These are phyloP conservation scores for Xylaria scruposa DNA, from an alignment of 495 filamentous ascomycete genomes.

Conservation along the genomic window DNA sequence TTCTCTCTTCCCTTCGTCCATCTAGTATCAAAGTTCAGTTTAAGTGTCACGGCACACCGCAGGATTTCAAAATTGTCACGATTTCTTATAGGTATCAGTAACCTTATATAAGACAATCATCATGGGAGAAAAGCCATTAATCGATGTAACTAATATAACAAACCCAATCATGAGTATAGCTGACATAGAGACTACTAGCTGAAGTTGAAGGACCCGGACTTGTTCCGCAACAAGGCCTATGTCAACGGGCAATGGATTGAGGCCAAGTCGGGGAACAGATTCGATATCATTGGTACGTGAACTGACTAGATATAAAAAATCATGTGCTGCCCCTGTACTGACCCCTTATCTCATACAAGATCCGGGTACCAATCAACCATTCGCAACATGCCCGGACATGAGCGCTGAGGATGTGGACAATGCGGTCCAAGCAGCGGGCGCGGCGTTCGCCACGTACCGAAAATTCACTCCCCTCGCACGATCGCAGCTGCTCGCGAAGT, in stretches of 20 bases:
- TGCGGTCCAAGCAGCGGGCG: conserved; percentile 64
- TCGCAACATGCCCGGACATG: conserved; percentile 69
- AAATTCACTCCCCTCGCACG: conserved; percentile 66
- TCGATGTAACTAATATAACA: conserved; percentile 14
- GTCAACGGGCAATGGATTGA: conserved; percentile 68
- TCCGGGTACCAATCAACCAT: conserved; percentile 68
- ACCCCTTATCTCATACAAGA: conserved; percentile 45
- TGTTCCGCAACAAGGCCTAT: conserved; percentile 67
- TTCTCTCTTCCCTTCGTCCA: background rate
- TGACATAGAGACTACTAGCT: conserved; percentile 22
- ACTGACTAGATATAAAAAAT: background rate
- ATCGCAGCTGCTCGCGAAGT: conserved; percentile 68
- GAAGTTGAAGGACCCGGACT: conserved; percentile 63
- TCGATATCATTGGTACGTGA: conserved; percentile 67
- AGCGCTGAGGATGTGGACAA: conserved; percentile 65
- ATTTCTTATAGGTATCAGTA: background rate
- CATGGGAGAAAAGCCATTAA: conserved; percentile 17
- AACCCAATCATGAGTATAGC: background rate
- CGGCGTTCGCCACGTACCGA: conserved; percentile 66
- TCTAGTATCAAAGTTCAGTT: background rate
- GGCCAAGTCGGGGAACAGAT: conserved; percentile 66
- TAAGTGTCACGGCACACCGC: background rate
- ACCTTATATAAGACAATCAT: background rate
- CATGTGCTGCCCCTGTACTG: background rate
- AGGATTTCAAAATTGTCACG: background rate